phyloP scores from a whole-genome alignment of 306 rosid species.

The Gynostemma pentaphyllum region DNA sequence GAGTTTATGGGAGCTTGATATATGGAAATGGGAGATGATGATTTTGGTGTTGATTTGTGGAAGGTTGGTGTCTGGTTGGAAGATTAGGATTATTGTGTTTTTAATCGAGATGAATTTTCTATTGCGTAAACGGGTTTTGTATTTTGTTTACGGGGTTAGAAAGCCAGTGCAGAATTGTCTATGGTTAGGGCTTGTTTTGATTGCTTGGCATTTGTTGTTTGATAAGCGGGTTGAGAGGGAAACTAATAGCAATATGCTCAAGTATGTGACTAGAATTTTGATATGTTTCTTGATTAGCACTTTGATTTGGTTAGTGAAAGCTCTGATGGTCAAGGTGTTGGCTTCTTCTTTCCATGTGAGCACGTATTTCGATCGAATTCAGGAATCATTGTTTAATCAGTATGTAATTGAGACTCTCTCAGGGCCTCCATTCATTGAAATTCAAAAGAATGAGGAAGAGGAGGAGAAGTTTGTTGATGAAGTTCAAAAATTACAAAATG shows the following conservation, averaged over 20 bases:
- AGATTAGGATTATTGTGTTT: constrained; percentile 41
- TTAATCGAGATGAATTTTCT: constrained; percentile 66
- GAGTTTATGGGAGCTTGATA: constrained; percentile 37
- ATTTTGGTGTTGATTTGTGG: constrained; percentile 67
- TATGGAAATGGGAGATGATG: constrained; percentile 90
- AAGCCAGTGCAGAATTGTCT: constrained; percentile 65
- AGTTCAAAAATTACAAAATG: constrained; percentile 65
- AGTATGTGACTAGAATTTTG: constrained; percentile 40
- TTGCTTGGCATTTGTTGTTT: constrained; percentile 64
- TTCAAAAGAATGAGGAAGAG: constrained; percentile 48
- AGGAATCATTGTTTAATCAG: constrained; percentile 67
- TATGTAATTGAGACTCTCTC: constrained; percentile 72
- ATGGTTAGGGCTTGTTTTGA: constrained; percentile 73
- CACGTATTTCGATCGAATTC: constrained; percentile 78
- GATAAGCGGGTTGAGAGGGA: constrained; percentile 57
- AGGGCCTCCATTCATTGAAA: constrained; percentile 59
- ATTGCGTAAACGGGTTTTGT: constrained; percentile 56
- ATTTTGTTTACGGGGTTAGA: constrained; percentile 71
- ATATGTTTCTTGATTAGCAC: constrained; percentile 60
- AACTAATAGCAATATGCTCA: constrained; percentile 20
- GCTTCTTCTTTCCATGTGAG: constrained; percentile 84
- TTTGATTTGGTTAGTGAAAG: constrained; percentile 62
- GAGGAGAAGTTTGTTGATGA: constrained; percentile 63
- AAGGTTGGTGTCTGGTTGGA: constrained; percentile 76
- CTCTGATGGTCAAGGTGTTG: constrained; percentile 59